phyloP scores from a whole-genome alignment of 2,329 filamentous ascomycete species.

The Emmonsiellopsis sp. region DNA sequence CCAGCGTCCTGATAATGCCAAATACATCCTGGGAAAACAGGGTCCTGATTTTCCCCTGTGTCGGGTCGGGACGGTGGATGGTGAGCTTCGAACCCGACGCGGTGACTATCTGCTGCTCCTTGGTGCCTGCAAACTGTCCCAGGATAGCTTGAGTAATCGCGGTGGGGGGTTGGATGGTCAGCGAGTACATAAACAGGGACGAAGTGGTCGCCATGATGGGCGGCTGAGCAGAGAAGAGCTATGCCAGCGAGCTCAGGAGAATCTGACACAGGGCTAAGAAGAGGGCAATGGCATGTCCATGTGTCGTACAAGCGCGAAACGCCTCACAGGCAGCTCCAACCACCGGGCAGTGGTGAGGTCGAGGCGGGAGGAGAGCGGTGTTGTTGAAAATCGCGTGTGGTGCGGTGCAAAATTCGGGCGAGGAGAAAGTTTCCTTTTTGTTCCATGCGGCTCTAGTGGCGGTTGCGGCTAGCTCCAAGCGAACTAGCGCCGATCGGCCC shows the following conservation, averaged over 20 bases:
- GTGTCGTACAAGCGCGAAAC: not conserved
- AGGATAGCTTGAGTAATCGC: conserved; percentile 83
- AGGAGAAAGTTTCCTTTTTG: conserved; percentile 8
- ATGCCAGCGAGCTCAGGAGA: not conserved
- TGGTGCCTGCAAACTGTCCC: conserved; percentile 90
- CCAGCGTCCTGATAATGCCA: conserved; percentile 83
- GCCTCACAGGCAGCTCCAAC: not conserved
- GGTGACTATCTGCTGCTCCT: conserved; percentile 95
- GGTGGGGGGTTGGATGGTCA: conserved; percentile 89
- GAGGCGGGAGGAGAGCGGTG: not conserved
- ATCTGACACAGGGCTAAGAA: not conserved
- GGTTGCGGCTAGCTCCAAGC: not conserved
- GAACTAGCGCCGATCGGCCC: conserved; percentile 2
- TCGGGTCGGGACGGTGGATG: conserved; percentile 75
- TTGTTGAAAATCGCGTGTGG: not conserved
- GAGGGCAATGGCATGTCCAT: conserved; percentile 1
- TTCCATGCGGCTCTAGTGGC: conserved; percentile 10
- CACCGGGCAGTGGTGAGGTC: not conserved
- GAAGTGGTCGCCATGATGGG: conserved; percentile 87
- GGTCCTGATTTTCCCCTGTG: conserved; percentile 75
- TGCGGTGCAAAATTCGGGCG: not conserved
- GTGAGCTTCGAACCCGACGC: conserved; percentile 84
- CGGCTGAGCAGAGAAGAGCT: conserved; percentile 5
- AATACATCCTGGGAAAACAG: conserved; percentile 90
- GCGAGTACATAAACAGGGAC: conserved; percentile 96